These are phyloP conservation scores for Suillus sp. DNA, from an alignment of 768 basidiomycete genomes.

Conservation along the genomic window DNA sequence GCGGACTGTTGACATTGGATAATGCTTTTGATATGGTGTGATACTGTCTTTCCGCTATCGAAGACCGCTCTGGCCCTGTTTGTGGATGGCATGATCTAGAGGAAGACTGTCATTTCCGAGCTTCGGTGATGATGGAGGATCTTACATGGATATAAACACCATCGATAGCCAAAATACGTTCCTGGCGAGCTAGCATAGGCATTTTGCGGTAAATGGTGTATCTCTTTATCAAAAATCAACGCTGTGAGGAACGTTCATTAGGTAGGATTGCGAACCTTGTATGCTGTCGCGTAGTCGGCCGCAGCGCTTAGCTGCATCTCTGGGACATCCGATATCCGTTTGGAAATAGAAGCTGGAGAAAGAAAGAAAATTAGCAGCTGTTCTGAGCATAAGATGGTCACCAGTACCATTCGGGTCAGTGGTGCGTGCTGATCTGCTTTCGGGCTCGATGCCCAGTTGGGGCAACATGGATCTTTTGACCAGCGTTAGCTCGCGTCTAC, in stretches of 20 bases:
- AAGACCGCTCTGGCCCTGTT: slow-evolving; percentile 81
- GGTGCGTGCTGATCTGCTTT: slow-evolving; percentile 65
- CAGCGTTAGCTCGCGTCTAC: slow-evolving; percentile 79
- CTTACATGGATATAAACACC: slow-evolving; percentile 89
- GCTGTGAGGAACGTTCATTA: not conserved
- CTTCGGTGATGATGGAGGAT: slow-evolving; percentile 7
- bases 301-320: slow-evolving; percentile 59
- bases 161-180: slow-evolving; percentile 91
- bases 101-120: slow-evolving; percentile 11
- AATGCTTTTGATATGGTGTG: slow-evolving; percentile 90
- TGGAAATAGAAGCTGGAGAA: slow-evolving; percentile 85
- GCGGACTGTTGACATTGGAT: slow-evolving; percentile 80
- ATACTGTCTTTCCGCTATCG: slow-evolving; percentile 87
- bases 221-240: slow-evolving; percentile 50
- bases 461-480: slow-evolving; percentile 78
- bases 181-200: slow-evolving; percentile 91
- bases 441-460: slow-evolving; percentile 67
- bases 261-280: slow-evolving; percentile 59
- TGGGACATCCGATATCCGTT: slow-evolving; percentile 71
- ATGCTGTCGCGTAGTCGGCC: slow-evolving; percentile 81
- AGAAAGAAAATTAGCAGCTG: slow-evolving; percentile 6
- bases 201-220: slow-evolving; percentile 93
- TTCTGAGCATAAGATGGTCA: not conserved
- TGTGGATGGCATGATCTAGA: slow-evolving; percentile 84
- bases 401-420: slow-evolving; percentile 87